A percentile compares a stretch with the other conserved stretches of the same genome.
These are phyloP conservation scores for Fusarium sp. DNA, from an alignment of 2,329 filamentous ascomycete genomes.

Conservation along the genomic window DNA sequence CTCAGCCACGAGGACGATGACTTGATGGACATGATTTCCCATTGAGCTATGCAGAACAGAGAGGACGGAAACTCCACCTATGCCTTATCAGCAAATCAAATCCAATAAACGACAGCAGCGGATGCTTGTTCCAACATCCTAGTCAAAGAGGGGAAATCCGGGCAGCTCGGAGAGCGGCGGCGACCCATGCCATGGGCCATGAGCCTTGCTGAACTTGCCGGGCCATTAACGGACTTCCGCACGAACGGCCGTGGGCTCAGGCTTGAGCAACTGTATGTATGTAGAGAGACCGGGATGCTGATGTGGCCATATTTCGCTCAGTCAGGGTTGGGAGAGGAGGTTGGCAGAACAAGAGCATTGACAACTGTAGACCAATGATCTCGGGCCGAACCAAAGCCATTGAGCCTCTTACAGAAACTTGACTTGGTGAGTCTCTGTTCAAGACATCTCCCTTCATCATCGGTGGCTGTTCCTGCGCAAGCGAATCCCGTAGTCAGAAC, in stretches of 20 bases:
- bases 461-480: constrained; percentile 35
- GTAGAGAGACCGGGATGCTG: constrained; percentile 33
- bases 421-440: constrained; percentile 2
- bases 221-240: constrained; percentile 37
- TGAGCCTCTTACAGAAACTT: constrained; percentile 2
- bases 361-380: constrained; percentile 25
- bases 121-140: constrained; percentile 33
- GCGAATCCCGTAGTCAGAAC: constrained; percentile 34
- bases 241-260: constrained; percentile 42
- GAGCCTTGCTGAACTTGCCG: not conserved
- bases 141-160: constrained; percentile 34
- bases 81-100: constrained; percentile 18
- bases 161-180: constrained; percentile 35
- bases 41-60: constrained; percentile 8
- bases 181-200: constrained; percentile 29
- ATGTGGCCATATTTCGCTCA: constrained; percentile 40
- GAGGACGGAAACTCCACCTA: constrained; percentile 5
- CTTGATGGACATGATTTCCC: constrained; percentile 3
- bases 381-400: not conserved
- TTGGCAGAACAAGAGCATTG: constrained; percentile 34
- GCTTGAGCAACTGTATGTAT: constrained; percentile 27
- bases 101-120: constrained; percentile 23
- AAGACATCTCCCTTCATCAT: constrained; percentile 7
- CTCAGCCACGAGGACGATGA: constrained; percentile 34
- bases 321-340: constrained; percentile 26